Percentiles rank a stretch among this genome's conserved stretches.
Evolutionary conservation across 2,329 filamentous ascomycete genomes (phyloP).

Genomic region (Davidsoniella neocaledoniae): DNA sequence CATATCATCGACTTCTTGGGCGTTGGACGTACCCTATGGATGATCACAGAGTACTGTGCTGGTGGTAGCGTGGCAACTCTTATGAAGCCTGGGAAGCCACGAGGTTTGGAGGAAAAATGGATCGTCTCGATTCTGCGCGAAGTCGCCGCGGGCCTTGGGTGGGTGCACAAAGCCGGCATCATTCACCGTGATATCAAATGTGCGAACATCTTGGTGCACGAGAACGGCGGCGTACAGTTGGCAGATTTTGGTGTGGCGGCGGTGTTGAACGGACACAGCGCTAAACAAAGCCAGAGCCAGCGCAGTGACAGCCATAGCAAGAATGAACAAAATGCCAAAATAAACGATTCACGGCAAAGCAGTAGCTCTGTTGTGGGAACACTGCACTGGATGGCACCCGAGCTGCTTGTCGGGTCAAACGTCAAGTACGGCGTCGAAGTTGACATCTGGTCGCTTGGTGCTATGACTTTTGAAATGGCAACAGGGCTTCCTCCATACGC

Average conservation of each 20-base stretch:
- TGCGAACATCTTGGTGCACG: slow-evolving; percentile 65
- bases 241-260: slow-evolving; percentile 68
- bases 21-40: slow-evolving; percentile 69
- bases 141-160: slow-evolving; percentile 47
- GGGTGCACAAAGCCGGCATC: slow-evolving; percentile 52
- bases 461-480: slow-evolving; percentile 66
- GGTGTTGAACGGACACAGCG: slow-evolving; percentile 25
- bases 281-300: not conserved
- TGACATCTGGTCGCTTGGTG: slow-evolving; percentile 76
- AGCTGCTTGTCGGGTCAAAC: slow-evolving; percentile 41
- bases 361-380: slow-evolving; percentile 57
- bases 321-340: slow-evolving; percentile 33
- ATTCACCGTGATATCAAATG: slow-evolving; percentile 59
- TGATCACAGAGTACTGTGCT: slow-evolving; percentile 73
- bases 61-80: slow-evolving; percentile 65
- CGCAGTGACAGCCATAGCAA: slow-evolving; percentile 46
- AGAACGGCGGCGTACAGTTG: slow-evolving; percentile 60
- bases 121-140: slow-evolving; percentile 52
- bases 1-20: slow-evolving; percentile 63
- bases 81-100: slow-evolving; percentile 49
- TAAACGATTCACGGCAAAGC: no score
- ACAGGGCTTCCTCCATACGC: slow-evolving; percentile 58
- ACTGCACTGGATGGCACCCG: slow-evolving; percentile 74
- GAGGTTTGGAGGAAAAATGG: slow-evolving; percentile 52
- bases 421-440: slow-evolving; percentile 47